Conservation (phyloP, 2,329 filamentous ascomycete genomes). For the Diplocarpon mali region DNA sequence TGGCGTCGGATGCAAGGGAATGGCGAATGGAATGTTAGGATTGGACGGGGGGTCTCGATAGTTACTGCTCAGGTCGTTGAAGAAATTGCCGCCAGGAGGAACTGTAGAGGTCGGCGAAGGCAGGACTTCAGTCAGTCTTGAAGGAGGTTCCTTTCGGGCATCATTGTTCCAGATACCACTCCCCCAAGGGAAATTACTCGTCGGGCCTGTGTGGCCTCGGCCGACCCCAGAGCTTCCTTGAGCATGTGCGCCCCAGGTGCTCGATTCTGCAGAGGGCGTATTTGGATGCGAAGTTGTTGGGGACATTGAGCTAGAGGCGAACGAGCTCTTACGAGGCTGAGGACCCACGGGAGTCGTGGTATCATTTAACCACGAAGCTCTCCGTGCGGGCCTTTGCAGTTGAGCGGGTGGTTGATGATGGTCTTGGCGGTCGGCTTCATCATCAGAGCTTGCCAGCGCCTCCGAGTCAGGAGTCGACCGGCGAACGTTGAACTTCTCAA, state of each 20-base stretch:
- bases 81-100: constrained; percentile 31
- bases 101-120: constrained; percentile 58
- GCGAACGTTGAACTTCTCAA: constrained; percentile 68
- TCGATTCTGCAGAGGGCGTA: constrained; percentile 60
- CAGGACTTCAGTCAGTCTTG: constrained; percentile 62
- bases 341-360: constrained; percentile 51
- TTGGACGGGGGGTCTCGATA: constrained; percentile 43
- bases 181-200: constrained; percentile 56
- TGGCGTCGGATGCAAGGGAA: constrained; percentile 78
- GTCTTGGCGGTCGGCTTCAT: constrained; percentile 63
- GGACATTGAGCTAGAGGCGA: constrained; percentile 66
- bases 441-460: constrained; percentile 85
- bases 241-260: constrained; percentile 44
- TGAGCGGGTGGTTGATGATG: constrained; percentile 36
- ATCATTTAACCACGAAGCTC: constrained; percentile 81
- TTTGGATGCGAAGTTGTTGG: constrained; percentile 71
- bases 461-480: constrained; percentile 91
- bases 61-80: constrained; percentile 37
- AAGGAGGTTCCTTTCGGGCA: constrained; percentile 60
- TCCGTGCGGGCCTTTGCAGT: constrained; percentile 52
- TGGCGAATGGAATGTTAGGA: constrained; percentile 70
- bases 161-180: constrained; percentile 75
- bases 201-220: constrained; percentile 29
- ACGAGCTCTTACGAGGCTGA: constrained; percentile 63
- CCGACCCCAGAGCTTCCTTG: constrained; percentile 31